A percentile compares a stretch with the other conserved stretches of the same genome.
phyloP scores from a whole-genome alignment of 2,329 filamentous ascomycete genomes.

The Aspergillus sergii region DNA sequence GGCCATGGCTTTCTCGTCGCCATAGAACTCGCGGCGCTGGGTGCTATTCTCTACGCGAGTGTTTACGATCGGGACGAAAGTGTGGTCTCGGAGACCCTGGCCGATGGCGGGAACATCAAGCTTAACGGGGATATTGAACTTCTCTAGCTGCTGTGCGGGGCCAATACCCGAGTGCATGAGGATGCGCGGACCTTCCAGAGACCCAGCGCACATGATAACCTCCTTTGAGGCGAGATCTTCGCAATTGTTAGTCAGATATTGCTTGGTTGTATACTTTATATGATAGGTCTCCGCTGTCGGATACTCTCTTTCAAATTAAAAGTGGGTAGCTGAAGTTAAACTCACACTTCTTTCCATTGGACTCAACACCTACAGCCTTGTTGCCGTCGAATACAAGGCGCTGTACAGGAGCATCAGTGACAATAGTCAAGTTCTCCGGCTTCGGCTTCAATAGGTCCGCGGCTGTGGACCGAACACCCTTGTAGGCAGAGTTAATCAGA shows the following conservation, averaged over 20 bases:
- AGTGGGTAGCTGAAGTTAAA: not conserved
- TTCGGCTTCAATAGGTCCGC: constrained; percentile 49
- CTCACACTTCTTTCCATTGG: constrained; percentile 45
- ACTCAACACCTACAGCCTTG: constrained; percentile 50
- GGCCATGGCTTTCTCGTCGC: constrained; percentile 45
- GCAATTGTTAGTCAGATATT: not conserved
- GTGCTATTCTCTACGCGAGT: constrained; percentile 40
- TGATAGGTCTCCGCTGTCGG: not conserved
- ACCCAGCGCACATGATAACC: constrained; percentile 44
- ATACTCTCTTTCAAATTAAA: not conserved
- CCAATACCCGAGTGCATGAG: constrained; percentile 55
- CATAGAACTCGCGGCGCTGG: constrained; percentile 51
- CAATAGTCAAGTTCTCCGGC: constrained; percentile 57
- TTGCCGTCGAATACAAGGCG: constrained; percentile 52
- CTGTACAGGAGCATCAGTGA: constrained; percentile 53
- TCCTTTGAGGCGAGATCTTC: constrained; percentile 40
- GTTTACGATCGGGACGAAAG: constrained; percentile 39
- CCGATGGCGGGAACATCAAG: constrained; percentile 47
- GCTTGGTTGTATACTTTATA: not conserved
- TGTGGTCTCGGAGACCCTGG: constrained; percentile 50
- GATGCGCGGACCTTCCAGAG: constrained; percentile 45
- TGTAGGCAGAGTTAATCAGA: constrained; percentile 52
- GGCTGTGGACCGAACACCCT: constrained; percentile 55
- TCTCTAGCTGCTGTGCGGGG: constrained; percentile 43
- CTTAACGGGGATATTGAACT: constrained; percentile 46